Base-by-base conservation (phyloP, 1,284 basidiomycete genomes). In the Ceratobasidium sp. region DNA sequence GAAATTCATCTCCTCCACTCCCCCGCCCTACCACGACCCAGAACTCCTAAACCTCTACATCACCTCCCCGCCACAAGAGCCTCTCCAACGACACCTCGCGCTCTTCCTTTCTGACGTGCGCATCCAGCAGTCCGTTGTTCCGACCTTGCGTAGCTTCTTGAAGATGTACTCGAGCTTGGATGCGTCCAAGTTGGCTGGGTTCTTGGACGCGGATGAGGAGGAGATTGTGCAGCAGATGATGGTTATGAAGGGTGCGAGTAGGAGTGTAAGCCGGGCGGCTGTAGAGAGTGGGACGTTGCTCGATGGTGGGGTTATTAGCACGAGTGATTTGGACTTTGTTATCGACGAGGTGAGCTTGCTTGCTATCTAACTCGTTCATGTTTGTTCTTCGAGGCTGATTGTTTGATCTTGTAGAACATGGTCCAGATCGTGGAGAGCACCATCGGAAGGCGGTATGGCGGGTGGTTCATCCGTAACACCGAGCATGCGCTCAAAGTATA, bases 401-500 rank as follows among this genome's bases (percentile, higher is more conserved):
- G 26, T 73, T 66, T 13, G 38, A 18, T 61, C 46, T 6, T 28
- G 21, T 76, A 95, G 93, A 92, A 95, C 80, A 96, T 96, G 93
- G 92, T 98, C 8, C 94, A 97, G 79, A 95, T 98, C 78, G 92
- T 94, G 18, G 96, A 98, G 81, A 94, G 93, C 18, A 96, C 95
- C 0, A 90, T 97, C 14, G 95, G 96, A 26, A 84, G 96, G 62
- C 89, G 95, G 71, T 98, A 94, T 80, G 96, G 95, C 1, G 95
- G 96, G 49, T 98, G 95, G 94, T 98, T 98, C 84, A 95, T 98
- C 82, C 91, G 95, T 76, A 96, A 96, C 82, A 93, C 94, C 4
- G 94, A 96, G 81, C 89, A 95, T 77, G 90, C 94, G 13, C 92
- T 94, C 79, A 88, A 93, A 74, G 92, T 95, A 63, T 86, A 91